Conservation (phyloP, 768 basidiomycete species). For the Suillus occidentalis region DNA sequence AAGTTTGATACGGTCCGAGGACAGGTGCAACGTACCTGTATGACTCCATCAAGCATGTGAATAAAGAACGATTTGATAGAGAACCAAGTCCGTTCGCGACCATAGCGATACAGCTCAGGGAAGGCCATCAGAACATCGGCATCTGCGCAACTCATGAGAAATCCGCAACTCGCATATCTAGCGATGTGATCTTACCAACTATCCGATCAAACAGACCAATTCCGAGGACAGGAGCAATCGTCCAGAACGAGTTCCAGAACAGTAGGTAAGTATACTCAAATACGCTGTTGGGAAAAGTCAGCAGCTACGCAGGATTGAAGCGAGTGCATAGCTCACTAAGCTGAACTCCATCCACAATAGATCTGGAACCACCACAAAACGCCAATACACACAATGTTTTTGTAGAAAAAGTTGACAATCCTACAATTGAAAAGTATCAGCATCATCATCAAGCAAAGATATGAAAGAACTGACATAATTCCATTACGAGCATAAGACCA, state of each 20-base stretch:
- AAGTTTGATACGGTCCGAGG: conserved; percentile 10
- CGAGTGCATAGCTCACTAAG: conserved; percentile 61
- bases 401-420: conserved; percentile 99
- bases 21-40: conserved; percentile 57
- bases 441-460: neutral
- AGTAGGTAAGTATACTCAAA: conserved; percentile 93
- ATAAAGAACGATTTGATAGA: conserved; percentile 69
- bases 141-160: conserved; percentile 44
- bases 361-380: conserved; percentile 99
- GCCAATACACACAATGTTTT: conserved; percentile 94
- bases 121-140: conserved; percentile 84
- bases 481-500: conserved; percentile 98
- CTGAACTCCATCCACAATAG: conserved; percentile 91
- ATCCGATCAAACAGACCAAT: conserved; percentile 96
- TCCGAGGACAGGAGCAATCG: conserved; percentile 90
- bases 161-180: neutral
- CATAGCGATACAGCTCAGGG: conserved; percentile 86
- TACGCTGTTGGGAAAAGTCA: conserved; percentile 44
- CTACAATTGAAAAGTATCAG: conserved; percentile 36
- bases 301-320: neutral
- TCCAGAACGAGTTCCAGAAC: conserved; percentile 99
- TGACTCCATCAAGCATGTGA: conserved; percentile 86
- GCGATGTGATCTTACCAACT: conserved; percentile 54
- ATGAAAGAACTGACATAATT: conserved; percentile 64
- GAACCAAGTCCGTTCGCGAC: conserved; percentile 84